phyloP scores from a whole-genome alignment of 2,329 filamentous ascomycete genomes.

The Tolypocladium ophioglossoides region DNA sequence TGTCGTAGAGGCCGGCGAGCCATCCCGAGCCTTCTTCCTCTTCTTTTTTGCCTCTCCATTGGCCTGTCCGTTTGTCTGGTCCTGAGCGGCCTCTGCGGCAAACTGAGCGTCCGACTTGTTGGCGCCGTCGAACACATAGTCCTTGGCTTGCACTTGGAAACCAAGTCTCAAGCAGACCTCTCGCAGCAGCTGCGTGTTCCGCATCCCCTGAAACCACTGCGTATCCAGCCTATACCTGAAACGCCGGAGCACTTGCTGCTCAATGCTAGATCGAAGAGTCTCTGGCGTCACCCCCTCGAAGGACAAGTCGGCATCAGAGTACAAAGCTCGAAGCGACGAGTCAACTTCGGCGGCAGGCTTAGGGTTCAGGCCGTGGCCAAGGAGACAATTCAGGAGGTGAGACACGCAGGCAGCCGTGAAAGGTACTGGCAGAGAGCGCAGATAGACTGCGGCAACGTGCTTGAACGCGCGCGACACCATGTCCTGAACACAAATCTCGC shows the following conservation, averaged over 20 bases:
- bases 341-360: conserved; percentile 72
- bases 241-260: conserved; percentile 59
- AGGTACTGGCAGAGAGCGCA: conserved; percentile 68
- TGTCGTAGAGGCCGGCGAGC: conserved; percentile 36
- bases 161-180: conserved; percentile 85
- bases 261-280: conserved; percentile 56
- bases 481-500: conserved; percentile 71
- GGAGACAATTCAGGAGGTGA: conserved; percentile 87
- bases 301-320: conserved; percentile 68
- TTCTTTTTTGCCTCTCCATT: conserved; percentile 46
- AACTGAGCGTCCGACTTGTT: conserved; percentile 19
- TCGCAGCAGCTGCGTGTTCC: conserved; percentile 74
- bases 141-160: conserved; percentile 71
- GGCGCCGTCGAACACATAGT: conserved; percentile 25
- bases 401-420: conserved; percentile 71
- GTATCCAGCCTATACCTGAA: conserved; percentile 66
- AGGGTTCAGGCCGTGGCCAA: conserved; percentile 67
- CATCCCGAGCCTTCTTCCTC: conserved; percentile 48
- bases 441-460: conserved; percentile 70
- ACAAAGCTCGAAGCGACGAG: conserved; percentile 60
- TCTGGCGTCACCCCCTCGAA: conserved; percentile 74
- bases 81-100: conserved; percentile 17
- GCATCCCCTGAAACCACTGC: conserved; percentile 57
- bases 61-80: conserved; percentile 26
- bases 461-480: conserved; percentile 96